phyloP scores from a whole-genome alignment of 2,329 filamentous ascomycete species.

The Fusarium albosuccineum region DNA sequence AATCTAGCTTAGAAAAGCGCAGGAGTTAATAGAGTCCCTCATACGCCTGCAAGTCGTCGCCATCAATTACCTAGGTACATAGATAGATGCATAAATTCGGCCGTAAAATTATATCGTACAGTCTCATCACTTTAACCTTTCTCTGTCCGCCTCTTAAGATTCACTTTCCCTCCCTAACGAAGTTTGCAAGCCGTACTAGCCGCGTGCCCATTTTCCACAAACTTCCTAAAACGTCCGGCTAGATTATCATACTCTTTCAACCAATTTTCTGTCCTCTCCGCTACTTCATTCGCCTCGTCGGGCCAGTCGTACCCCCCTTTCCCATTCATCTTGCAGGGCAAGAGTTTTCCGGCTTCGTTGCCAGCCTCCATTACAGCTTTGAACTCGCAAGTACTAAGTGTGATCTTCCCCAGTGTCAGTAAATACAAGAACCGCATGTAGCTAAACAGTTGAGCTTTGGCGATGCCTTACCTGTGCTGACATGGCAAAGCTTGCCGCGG shows the following conservation, averaged over 20 bases:
- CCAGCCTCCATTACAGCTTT: no score
- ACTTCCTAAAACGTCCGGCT: neutral
- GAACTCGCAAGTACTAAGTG: constrained; percentile 8
- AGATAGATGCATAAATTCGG: no score
- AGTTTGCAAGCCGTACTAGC: neutral
- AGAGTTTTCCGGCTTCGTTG: no score
- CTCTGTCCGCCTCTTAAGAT: neutral
- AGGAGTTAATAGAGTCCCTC: no score
- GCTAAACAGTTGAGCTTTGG: neutral
- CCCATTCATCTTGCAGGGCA: no score
- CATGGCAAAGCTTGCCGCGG: constrained; percentile 7
- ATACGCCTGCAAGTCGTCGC: no score
- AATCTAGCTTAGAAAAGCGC: no score
- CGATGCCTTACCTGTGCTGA: constrained; percentile 11
- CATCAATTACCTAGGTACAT: no score
- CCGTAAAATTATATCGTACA: no score
- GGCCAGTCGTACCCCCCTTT: no score
- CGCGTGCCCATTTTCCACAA: neutral
- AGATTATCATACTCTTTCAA: neutral
- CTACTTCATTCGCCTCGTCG: neutral
- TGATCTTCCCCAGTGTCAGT: neutral
- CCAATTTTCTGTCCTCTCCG: neutral
- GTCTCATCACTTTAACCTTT: no score
- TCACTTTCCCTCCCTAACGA: neutral
- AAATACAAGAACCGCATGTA: rapidly evolving